Conservation (phyloP, 75 land plant genomes). For the Sequoiadendron giganteum region DNA sequence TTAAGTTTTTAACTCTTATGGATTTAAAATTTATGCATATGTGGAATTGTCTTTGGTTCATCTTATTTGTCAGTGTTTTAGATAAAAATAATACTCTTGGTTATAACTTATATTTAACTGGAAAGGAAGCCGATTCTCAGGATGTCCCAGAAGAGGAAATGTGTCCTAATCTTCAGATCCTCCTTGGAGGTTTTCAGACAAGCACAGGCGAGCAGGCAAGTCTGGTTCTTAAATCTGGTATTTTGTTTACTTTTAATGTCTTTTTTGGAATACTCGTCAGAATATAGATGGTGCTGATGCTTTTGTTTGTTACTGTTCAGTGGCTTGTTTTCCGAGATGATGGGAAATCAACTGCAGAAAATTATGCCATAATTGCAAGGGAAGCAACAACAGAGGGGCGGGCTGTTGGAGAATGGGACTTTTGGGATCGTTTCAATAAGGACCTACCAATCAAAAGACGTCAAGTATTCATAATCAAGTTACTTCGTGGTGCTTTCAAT, state of each 20-base stretch:
- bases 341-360: slow-evolving; percentile 85
- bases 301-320: slow-evolving; percentile 33
- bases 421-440: slow-evolving; percentile 67
- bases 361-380: slow-evolving; percentile 79
- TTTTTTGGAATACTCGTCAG: background rate
- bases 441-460: slow-evolving; percentile 50
- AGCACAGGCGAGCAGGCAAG: slow-evolving; percentile 93
- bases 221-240: background rate
- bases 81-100: background rate
- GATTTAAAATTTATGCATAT: background rate
- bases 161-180: slow-evolving; percentile 52
- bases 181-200: slow-evolving; percentile 95
- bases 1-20: too few species aligned
- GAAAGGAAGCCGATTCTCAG: slow-evolving; percentile 32
- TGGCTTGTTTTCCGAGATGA: slow-evolving; percentile 96
- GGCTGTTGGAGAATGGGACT: slow-evolving; percentile 48
- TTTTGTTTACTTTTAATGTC: background rate
- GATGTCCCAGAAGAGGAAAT: slow-evolving; percentile 35
- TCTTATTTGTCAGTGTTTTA: background rate
- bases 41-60: background rate
- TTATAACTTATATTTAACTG: background rate
- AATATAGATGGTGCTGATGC: background rate
- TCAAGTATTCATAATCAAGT: slow-evolving; percentile 55
- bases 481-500: slow-evolving; percentile 69
- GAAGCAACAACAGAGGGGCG: slow-evolving; percentile 50